Evolutionary conservation across 2,329 filamentous ascomycete species (phyloP), one percentile per base, ranked within the genome.

Genomic region (Colletotrichum liaoningense): DNA sequence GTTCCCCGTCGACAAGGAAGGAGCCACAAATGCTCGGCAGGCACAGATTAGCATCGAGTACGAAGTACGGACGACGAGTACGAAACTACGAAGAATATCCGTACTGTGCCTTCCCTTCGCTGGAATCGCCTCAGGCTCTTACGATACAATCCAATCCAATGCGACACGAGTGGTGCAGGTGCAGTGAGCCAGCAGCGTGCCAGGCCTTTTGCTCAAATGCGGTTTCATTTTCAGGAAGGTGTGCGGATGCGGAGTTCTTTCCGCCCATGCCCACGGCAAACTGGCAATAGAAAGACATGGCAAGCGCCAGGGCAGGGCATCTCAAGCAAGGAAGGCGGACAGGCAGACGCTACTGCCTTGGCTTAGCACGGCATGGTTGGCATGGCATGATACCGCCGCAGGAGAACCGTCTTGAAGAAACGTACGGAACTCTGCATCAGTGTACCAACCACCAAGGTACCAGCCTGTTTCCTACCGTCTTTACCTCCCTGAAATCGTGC

Each of bases 191-290:
- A 62, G 58, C 58, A 62, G 58, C 58, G 30, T 49, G 58, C 63
- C 9, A 63, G 58, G 22, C 46, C 22, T 65, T 35, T 68, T 59
- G 65, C 52, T 64, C 59, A 38, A 69, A 26, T 56, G 66, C 8
- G 33, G 70, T 69, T 70, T 70, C 70, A 57, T 56, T 73, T 73
- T 70, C 55, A 69, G 59, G 66, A 65, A 73, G 55, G 66, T 46
- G 59, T 69, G 59, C 33, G 26, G 46, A 14, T 69, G 65, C 69
- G 69, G 69, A 72, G 69, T 69, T 72, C 66, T 63, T 69, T 72
- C 69, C 66, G 66, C 54, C 54, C 60, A 33, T 11, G 38, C n/a
- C 14, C 30, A 26, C 12, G 6, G 6, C 22, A 59, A 28, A 26
- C 22, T 56, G 24, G 54, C 28, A 33, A 54, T 12, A 11, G n/a